A percentile compares a stretch with the other conserved stretches of the same genome.
Conservation (phyloP, 2,329 filamentous ascomycete genomes). For the Trichoderma hamatum region DNA sequence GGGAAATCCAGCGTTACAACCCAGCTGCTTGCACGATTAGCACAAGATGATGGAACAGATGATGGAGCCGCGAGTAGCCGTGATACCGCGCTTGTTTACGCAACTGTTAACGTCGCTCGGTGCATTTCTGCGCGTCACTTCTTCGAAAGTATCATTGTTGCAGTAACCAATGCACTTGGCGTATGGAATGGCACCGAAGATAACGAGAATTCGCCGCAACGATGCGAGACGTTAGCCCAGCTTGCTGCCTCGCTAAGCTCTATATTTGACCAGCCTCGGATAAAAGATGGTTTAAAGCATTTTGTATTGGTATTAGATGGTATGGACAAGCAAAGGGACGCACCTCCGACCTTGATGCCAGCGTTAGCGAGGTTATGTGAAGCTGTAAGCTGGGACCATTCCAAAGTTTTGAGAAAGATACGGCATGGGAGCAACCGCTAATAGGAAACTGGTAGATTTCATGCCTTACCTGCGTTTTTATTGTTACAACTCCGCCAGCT, state of each 20-base stretch:
- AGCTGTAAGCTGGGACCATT: conserved; percentile 56
- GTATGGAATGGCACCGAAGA: conserved; percentile 5
- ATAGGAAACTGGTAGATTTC: conserved; percentile 64
- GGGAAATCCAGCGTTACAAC: conserved; percentile 77
- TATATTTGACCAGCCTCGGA: conserved; percentile 55
- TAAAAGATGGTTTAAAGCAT: conserved; percentile 49
- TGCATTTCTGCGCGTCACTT: conserved; percentile 79
- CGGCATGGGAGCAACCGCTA: neutral
- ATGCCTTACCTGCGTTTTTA: conserved; percentile 73
- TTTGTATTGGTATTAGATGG: conserved; percentile 87
- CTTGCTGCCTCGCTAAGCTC: conserved; percentile 72
- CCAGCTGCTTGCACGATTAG: conserved; percentile 44
- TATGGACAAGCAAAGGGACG: conserved; percentile 82
- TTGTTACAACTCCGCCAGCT: conserved; percentile 72
- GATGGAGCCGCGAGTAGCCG: conserved; percentile 9
- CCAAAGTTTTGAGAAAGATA: no score
- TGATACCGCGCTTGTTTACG: conserved; percentile 52
- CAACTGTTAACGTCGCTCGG: conserved; percentile 70
- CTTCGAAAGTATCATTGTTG: conserved; percentile 69
- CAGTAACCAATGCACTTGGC: conserved; percentile 58
- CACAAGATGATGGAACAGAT: conserved; percentile 27
- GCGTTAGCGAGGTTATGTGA: conserved; percentile 82
- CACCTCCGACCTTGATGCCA: conserved; percentile 75
- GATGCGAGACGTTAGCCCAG: conserved; percentile 80
- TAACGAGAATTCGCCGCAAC: conserved; percentile 43